Evolutionary conservation across 2,329 filamentous ascomycete species (phyloP), one percentile per base, ranked within the genome.

Genomic region (Paraphaeosphaeria sporulosa): DNA sequence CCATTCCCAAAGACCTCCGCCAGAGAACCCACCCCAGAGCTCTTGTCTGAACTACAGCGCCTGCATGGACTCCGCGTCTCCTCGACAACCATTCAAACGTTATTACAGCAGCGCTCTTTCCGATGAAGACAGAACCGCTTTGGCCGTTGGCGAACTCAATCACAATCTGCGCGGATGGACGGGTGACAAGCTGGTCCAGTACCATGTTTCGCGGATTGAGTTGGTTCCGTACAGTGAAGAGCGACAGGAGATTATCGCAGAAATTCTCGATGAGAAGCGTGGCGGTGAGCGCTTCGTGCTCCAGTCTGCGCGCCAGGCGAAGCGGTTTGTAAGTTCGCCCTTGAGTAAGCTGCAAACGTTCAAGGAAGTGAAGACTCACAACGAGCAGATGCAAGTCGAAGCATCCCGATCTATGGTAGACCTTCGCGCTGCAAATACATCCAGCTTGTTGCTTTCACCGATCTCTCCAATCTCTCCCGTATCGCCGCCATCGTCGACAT

Each of bases 31-130:
- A 17, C 15, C 36, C n/a, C 36, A 4, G 8, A 12, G 10, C n/a
- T 21, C 36, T 17, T 54, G 38, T 9, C 25, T 43, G 25, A 54
- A 32, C 12, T 43, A 17, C 17, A 32, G 38, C 7, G 38, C 23
- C 7, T 47, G 23, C n/a, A 32, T 7, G 12, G 12, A 30, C 12
- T 21, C 25, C 1, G 7, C 25, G 17, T 43, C 51, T 44, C 6
- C 51, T 13, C 30, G 51, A 8, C 30, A 27, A n/a, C 57, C 58
- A 30, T 38, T n/a, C 48, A n/a, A 55, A 60, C 8, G 69, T 32
- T 74, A 73, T 60, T 74, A 75, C 49, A 48, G 48, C 15, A 52
- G 61, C 23, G 59, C 66, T 1, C 64, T 74, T 1, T 62, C 66
- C 0, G 21, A 52, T 3, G 61, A 61, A 5, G 72, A 72, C 23